Conservation (phyloP, 2,329 filamentous ascomycete species). For the Cladophialophora carrionii region DNA sequence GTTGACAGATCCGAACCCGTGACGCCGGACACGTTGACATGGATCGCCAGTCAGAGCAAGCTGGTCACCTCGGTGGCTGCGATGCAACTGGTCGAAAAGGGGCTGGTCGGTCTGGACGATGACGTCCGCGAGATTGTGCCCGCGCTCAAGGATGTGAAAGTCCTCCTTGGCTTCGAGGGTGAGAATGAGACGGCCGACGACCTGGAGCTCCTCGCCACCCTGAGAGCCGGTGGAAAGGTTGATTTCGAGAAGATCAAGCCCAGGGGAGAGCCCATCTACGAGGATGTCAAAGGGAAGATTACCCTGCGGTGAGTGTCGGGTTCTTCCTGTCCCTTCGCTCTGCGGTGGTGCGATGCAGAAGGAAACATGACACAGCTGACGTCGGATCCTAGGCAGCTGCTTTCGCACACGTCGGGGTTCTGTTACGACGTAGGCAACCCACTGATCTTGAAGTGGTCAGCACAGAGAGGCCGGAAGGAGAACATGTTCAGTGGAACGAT, state of each 20-base stretch:
- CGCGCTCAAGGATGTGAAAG: slow-evolving; percentile 52
- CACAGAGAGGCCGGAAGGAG: slow-evolving; percentile 13
- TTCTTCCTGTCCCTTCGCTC: not conserved
- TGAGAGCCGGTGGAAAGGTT: not conserved
- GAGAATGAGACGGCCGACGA: slow-evolving; percentile 1
- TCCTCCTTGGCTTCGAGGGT: slow-evolving; percentile 39
- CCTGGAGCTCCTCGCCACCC: not conserved
- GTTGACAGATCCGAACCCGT: slow-evolving; percentile 23
- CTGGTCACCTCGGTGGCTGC: slow-evolving; percentile 57
- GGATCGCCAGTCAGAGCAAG: slow-evolving; percentile 43
- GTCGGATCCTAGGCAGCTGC: slow-evolving; percentile 40
- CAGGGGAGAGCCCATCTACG: slow-evolving; percentile 16
- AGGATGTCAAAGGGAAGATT: slow-evolving; percentile 26
- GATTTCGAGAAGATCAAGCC: slow-evolving; percentile 19
- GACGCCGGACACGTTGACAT: slow-evolving; percentile 31
- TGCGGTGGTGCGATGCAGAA: not conserved
- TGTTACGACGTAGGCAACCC: slow-evolving; percentile 22
- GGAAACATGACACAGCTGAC: not conserved
- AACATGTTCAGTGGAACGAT: slow-evolving; percentile 40
- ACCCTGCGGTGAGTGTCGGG: slow-evolving; percentile 14
- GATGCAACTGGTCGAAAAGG: slow-evolving; percentile 60
- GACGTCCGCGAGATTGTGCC: slow-evolving; percentile 54
- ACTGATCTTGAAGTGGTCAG: slow-evolving; percentile 24
- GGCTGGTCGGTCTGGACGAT: slow-evolving; percentile 52
- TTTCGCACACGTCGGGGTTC: slow-evolving; percentile 23